Evolutionary conservation across 345 rosid species (phyloP).

Genomic region (Nephelium lappaceum): DNA sequence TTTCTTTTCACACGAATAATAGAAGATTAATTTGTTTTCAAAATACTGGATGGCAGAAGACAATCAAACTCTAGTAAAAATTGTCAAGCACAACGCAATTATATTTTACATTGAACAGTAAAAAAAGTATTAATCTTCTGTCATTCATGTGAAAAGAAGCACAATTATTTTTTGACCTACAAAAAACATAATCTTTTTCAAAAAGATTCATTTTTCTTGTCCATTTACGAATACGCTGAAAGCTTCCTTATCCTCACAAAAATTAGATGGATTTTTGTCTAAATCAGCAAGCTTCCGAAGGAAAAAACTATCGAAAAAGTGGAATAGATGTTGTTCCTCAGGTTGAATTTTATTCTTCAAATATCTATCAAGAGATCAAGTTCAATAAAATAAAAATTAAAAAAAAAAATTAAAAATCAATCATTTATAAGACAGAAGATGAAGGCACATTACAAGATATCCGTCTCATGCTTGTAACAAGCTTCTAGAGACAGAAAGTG

Average conservation of each 20-base stretch:
- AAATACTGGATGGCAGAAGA: constrained; percentile 95
- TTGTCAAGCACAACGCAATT: constrained; percentile 32
- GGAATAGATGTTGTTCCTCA: constrained; percentile 63
- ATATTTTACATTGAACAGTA: constrained; percentile 23
- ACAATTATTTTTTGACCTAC: constrained; percentile 50
- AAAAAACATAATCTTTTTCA: constrained; percentile 87
- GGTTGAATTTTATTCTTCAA: constrained; percentile 64
- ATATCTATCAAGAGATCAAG: constrained; percentile 50
- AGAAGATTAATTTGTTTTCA: not conserved
- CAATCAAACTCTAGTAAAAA: no score
- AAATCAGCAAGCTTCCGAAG: constrained; percentile 90
- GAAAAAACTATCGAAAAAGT: constrained; percentile 95
- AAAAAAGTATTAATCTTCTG: not conserved
- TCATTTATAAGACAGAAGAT: not conserved
- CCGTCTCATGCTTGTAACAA: not conserved
- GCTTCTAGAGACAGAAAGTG: constrained; percentile 3
- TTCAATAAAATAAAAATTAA: not conserved
- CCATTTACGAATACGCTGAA: constrained; percentile 94
- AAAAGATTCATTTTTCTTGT: constrained; percentile 86
- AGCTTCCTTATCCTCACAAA: constrained; percentile 75
- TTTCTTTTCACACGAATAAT: not conserved
- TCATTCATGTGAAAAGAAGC: not conserved
- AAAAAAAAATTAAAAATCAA: no score
- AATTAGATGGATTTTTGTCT: constrained; percentile 80
- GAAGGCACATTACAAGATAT: not conserved